Base-by-base conservation (phyloP, 2,329 filamentous ascomycete species). In the Fusarium luffae region DNA sequence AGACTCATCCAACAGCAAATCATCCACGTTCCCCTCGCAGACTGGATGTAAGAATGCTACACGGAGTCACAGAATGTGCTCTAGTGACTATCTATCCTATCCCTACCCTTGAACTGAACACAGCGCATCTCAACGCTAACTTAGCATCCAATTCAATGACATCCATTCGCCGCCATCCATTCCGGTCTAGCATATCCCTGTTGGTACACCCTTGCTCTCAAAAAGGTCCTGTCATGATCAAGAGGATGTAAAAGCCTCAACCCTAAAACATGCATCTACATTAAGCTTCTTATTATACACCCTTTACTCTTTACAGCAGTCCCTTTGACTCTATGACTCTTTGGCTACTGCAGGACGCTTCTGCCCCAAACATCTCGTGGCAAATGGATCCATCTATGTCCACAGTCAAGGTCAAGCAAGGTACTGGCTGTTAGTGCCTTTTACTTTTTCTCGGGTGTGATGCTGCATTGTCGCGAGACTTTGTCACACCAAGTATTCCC, bases 241-340 rank as follows among this genome's bases (percentile, higher is more conserved):
- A 62, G 37, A 64, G 51, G 54, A 44, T 30, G 30, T 61, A 61
- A 71, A 72, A 48, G 50, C 50, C 69, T 58, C 66, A 68, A 52
- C 54, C 30, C 64, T 61, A 70, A 71, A 67, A 55, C 68, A 66
- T 71, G 65, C 69, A 71, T 71, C 51, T 41, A 63, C 56, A 40
- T 72, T 69, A 72, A 70, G 69, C 69, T 72, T 72, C 66, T 70
- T 68, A 34, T 58, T 63, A 59, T 59, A 50, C 61, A 61, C 63
- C 49, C 40, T 40, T 37, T 37, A 37, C 34, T 37, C 34, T 37
- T 11, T 51, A 48, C 32, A 40, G 28, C 47, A 49, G 52, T 34
- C 46, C 52, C 50, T 51, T 60, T 49, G 37, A 34, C 55, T 54
- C 43, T 40, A 49, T 32, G 23, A 32, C 54, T 51, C 49, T 51